Evolutionary conservation across 2,329 filamentous ascomycete species (phyloP).

Genomic region (Diaporthe sp.): DNA sequence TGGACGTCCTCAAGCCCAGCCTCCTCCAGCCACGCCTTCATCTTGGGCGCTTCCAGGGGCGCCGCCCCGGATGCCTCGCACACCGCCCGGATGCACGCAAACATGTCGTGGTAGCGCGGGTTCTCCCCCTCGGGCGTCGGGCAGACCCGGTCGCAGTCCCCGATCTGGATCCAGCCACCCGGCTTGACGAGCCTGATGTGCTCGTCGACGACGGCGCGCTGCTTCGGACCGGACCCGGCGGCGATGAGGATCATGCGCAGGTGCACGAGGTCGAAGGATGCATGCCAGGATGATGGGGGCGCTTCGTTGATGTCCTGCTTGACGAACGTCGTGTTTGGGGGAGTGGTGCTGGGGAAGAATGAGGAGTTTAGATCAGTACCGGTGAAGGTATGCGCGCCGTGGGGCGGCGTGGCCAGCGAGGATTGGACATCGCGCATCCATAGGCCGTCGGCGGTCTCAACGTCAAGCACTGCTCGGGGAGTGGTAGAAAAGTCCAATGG

Average conservation of each 20-base stretch:
- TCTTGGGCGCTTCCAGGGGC: conserved; percentile 5
- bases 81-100: conserved; percentile 24
- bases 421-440: conserved; percentile 26
- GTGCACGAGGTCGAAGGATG: conserved; percentile 25
- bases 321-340: neutral
- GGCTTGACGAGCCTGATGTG: conserved; percentile 16
- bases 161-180: conserved; percentile 28
- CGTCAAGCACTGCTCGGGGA: neutral
- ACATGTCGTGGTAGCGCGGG: conserved; percentile 33
- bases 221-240: neutral
- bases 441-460: neutral
- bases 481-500: neutral
- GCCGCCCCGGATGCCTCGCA: conserved; percentile 25
- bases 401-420: neutral
- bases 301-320: conserved; percentile 18
- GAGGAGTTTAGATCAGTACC: conserved; percentile 11
- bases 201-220: conserved; percentile 11
- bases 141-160: conserved; percentile 23
- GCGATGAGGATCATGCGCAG: conserved; percentile 24
- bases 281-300: neutral
- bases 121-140: conserved; percentile 26
- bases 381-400: neutral
- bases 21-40: conserved; percentile 21
- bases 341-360: conserved; percentile 13
- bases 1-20: conserved; percentile 29